phyloP scores from a whole-genome alignment of 2,329 filamentous ascomycete species.

The Herpotrichia juniperi region DNA sequence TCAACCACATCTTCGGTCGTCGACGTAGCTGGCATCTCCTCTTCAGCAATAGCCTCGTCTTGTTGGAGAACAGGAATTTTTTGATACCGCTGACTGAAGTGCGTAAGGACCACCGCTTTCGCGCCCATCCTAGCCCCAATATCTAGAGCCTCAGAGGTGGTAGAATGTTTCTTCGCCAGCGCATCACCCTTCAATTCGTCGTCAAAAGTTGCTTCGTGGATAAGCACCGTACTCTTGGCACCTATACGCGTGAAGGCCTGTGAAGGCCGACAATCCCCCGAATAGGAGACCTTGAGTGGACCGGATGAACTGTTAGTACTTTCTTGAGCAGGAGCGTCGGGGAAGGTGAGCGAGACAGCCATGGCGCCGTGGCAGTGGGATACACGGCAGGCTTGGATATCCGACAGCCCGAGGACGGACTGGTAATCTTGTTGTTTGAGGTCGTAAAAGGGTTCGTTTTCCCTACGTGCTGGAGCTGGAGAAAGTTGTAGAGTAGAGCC shows the following conservation, averaged over 20 bases:
- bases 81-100: conserved; percentile 94
- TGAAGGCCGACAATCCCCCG: conserved; percentile 84
- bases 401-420: conserved; percentile 64
- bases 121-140: conserved; percentile 82
- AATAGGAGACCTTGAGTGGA: conserved; percentile 85
- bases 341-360: conserved; percentile 78
- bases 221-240: conserved; percentile 76
- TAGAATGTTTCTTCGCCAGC: conserved; percentile 86
- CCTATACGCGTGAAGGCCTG: conserved; percentile 73
- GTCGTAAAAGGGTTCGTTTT: conserved; percentile 7
- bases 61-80: conserved; percentile 66
- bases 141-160: conserved; percentile 81
- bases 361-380: conserved; percentile 80
- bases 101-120: conserved; percentile 81
- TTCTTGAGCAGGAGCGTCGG: conserved; percentile 34
- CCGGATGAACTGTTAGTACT: not conserved
- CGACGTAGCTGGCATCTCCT: conserved; percentile 13
- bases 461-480: conserved; percentile 4
- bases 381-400: conserved; percentile 72
- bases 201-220: conserved; percentile 97
- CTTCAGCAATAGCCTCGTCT: conserved; percentile 35
- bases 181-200: conserved; percentile 82
- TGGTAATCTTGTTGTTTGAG: conserved; percentile 43
- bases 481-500: conserved; percentile 38
- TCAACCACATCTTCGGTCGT: conserved; percentile 29